Evolutionary conservation across 2,329 filamentous ascomycete species (phyloP), one percentile per base, ranked within the genome.

Genomic region (Alternaria gansuensis): DNA sequence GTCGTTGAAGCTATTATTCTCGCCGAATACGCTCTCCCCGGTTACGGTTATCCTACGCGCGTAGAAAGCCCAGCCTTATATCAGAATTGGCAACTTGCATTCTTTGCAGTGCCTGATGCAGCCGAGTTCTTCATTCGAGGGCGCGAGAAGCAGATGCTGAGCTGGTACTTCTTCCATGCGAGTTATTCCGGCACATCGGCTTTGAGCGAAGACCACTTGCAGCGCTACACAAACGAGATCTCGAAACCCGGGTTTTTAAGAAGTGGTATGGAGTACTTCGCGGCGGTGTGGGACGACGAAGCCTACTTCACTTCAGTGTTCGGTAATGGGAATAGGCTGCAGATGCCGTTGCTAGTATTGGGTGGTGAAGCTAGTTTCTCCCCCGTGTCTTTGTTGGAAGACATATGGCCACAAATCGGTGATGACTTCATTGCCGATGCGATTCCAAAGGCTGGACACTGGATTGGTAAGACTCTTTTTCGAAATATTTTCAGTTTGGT

Each of bases 101-200:
- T 83, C 67, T 83, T 84, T 66, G 73, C 76, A 26, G 77, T 83
- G 8, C 75, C 82, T 0, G 82, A 83, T 24, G 70, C 80, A 3
- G 82, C 82, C 0, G 76, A 81, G 52, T 83, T 79, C 55, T 78
- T 83, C 55, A 80, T 83, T 57, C 65, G 65, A 0, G 80, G 78
- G 0, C 73, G 75, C 1, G 81, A 82, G 62, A 78, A 70, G 57
- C 69, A 81, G 57, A 78, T 82, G 60, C 65, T 82, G 1, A 62
- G 75, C 14, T 82, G 81, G 81, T 83, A 82, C 49, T 82, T 82
- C 55, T 82, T 71, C 56, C 81, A 83, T 33, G 71, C 71, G 0
- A 78, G 74, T 17, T 83, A 82, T 60, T 76, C 78, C 0, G 80
- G 81, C 0, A 66, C 66, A 1, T 65, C 75, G 33, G 68, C 75